A percentile compares a stretch with the other conserved stretches of the same genome.
phyloP scores from a whole-genome alignment of 352 stramenopile species.

The Phytophthora pisi region DNA sequence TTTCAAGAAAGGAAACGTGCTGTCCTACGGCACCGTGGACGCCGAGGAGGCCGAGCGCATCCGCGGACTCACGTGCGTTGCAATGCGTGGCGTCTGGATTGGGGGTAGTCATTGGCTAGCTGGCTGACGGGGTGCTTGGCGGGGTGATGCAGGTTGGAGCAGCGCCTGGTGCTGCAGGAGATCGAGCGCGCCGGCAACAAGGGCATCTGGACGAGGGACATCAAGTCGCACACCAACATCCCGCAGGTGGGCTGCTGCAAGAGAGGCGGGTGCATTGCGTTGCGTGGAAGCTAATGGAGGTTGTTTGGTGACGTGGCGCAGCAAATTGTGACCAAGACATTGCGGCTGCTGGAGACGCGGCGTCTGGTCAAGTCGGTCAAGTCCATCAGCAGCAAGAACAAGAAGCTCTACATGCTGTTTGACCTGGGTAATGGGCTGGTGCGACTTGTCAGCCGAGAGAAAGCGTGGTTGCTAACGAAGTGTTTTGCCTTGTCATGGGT shows the following conservation, averaged over 20 bases:
- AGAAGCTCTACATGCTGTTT: constrained; percentile 99
- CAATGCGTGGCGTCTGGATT: neutral
- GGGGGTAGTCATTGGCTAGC: neutral
- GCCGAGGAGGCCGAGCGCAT: constrained; percentile 88
- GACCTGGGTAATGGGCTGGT: constrained; percentile 73
- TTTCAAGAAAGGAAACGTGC: constrained; percentile 85
- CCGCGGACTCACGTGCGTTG: constrained; percentile 77
- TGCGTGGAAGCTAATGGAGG: constrained; percentile 7
- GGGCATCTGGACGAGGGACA: constrained; percentile 99
- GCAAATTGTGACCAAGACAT: constrained; percentile 97
- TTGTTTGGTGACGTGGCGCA: constrained; percentile 31
- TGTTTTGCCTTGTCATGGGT: neutral
- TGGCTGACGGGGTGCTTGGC: constrained; percentile 27
- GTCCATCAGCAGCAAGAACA: constrained; percentile 99
- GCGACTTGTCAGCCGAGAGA: too few relatives aligned
- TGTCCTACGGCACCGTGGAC: constrained; percentile 84
- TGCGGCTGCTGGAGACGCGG: constrained; percentile 96
- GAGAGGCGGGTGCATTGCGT: neutral
- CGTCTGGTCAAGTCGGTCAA: constrained; percentile 99
- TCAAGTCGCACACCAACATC: constrained; percentile 98
- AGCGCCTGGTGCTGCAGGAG: constrained; percentile 91
- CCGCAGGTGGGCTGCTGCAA: constrained; percentile 64
- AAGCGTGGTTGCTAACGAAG: neutral
- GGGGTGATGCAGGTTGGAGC: constrained; percentile 62
- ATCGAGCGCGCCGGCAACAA: constrained; percentile 97